These are phyloP conservation scores for Ricinus communis DNA, from an alignment of 345 rosid species.

Conservation along the genomic window DNA sequence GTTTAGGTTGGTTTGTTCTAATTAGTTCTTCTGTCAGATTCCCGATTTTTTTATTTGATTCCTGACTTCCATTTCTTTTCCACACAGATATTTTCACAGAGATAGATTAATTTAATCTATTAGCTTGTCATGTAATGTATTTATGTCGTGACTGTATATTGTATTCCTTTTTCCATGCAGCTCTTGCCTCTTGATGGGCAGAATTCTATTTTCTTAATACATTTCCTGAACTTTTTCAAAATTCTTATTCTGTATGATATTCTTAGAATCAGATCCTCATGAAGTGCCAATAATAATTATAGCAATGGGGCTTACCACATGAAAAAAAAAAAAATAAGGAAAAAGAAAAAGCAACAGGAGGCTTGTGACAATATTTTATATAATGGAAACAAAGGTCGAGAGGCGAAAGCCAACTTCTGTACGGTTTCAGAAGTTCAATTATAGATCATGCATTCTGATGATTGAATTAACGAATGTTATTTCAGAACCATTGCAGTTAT, in stretches of 20 bases:
- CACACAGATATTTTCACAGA: not conserved
- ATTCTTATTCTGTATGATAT: too few relatives aligned
- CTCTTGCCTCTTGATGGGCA: not conserved
- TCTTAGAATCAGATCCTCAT: not conserved
- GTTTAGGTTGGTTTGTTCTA: conserved; percentile 13
- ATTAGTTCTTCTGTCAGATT: conserved; percentile 21
- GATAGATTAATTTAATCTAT: not conserved
- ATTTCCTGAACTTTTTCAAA: not conserved
- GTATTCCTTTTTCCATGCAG: not conserved
- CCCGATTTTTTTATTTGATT: conserved; percentile 20
- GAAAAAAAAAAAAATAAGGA: too few relatives aligned
- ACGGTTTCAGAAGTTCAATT: conserved; percentile 1
- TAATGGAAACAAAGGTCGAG: not conserved
- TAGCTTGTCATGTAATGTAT: not conserved
- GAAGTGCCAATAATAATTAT: not conserved
- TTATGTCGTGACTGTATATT: not conserved
- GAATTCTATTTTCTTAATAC: not conserved
- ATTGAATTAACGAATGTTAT: not conserved
- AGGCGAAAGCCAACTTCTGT: not conserved
- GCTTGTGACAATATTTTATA: not conserved
- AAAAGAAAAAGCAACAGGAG: not conserved
- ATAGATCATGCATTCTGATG: not conserved
- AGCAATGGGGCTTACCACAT: not conserved
- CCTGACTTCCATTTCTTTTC: not conserved
- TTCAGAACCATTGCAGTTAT: not conserved